phyloP scores from a whole-genome alignment of 2,329 filamentous ascomycete genomes.

The Bisporella sp. region DNA sequence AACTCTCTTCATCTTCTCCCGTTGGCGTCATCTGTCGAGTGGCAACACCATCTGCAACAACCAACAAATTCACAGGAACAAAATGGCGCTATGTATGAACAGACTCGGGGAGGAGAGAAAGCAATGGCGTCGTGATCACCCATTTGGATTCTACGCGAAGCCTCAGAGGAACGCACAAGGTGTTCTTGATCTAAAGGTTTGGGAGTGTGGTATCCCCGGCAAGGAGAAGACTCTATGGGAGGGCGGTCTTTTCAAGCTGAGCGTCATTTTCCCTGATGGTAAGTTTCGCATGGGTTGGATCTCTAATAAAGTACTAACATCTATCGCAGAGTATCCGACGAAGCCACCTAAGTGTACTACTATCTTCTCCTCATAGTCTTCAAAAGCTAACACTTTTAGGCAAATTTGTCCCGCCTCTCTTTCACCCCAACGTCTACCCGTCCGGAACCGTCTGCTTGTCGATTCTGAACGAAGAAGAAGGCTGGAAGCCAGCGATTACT shows the following conservation, averaged over 20 bases:
- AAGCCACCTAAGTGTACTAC: constrained; percentile 92
- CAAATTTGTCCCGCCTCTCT: constrained; percentile 93
- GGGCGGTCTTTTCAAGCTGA: constrained; percentile 93
- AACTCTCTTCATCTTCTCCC: too few relatives aligned
- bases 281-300: constrained; percentile 27
- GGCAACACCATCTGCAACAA: too few relatives aligned
- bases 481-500: constrained; percentile 97
- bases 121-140: constrained; percentile 94
- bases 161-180: constrained; percentile 74
- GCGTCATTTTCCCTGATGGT: constrained; percentile 91
- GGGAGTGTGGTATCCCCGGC: constrained; percentile 95
- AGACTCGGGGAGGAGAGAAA: constrained; percentile 86
- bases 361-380: constrained; percentile 2
- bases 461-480: constrained; percentile 96
- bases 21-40: too few relatives aligned
- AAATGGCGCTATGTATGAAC: constrained; percentile 84
- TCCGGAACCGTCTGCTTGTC: constrained; percentile 96
- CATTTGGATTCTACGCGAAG: constrained; percentile 94
- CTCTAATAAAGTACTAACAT: constrained; percentile 16
- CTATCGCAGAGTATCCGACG: constrained; percentile 78
- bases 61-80: too few relatives aligned
- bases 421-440: constrained; percentile 97
- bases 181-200: constrained; percentile 84
- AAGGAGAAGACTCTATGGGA: constrained; percentile 98
- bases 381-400: constrained; percentile 43